A percentile compares a stretch with the other conserved stretches of the same genome.
Conservation (phyloP, 2,329 filamentous ascomycete species). For the Botrytis tulipae region DNA sequence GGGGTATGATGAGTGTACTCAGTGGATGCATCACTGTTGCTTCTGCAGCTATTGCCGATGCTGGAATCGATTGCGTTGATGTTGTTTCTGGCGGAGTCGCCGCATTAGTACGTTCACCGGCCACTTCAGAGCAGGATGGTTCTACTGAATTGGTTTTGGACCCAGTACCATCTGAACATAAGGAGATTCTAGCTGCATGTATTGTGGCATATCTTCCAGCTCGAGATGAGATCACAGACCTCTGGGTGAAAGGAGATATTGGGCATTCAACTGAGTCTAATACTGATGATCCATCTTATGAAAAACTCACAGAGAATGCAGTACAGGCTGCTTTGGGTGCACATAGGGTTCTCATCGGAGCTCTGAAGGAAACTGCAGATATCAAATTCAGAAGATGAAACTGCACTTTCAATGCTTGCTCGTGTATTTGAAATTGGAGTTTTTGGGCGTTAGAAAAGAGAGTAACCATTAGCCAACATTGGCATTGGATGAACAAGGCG, state of each 20-base stretch:
- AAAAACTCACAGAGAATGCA: conserved; percentile 60
- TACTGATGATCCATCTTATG: conserved; percentile 43
- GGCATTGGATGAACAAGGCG: conserved; percentile 15
- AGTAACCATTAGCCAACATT: conserved; percentile 3
- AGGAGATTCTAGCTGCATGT: conserved; percentile 75
- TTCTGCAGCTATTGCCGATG: conserved; percentile 88
- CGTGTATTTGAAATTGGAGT: conserved; percentile 8
- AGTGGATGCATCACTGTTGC: conserved; percentile 91
- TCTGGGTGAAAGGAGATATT: conserved; percentile 84
- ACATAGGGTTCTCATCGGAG: conserved; percentile 58
- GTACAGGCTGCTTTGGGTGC: conserved; percentile 60
- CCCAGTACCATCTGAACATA: conserved; percentile 77
- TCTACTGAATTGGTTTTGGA: conserved; percentile 65
- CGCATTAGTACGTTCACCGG: conserved; percentile 60
- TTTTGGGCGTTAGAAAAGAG: conserved; percentile 10
- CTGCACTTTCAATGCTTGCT: neutral
- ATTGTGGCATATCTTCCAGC: conserved; percentile 85
- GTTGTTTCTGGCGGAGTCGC: conserved; percentile 86
- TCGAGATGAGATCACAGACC: conserved; percentile 86
- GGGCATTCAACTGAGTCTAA: conserved; percentile 42
- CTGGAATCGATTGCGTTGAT: conserved; percentile 93
- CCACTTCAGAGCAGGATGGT: conserved; percentile 38
- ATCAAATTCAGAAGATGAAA: conserved; percentile 35
- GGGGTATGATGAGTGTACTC: conserved; percentile 89
- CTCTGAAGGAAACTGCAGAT: conserved; percentile 56